phyloP scores from a whole-genome alignment of 73 alveolate genomes.

The Tetrahymena thermophila region DNA sequence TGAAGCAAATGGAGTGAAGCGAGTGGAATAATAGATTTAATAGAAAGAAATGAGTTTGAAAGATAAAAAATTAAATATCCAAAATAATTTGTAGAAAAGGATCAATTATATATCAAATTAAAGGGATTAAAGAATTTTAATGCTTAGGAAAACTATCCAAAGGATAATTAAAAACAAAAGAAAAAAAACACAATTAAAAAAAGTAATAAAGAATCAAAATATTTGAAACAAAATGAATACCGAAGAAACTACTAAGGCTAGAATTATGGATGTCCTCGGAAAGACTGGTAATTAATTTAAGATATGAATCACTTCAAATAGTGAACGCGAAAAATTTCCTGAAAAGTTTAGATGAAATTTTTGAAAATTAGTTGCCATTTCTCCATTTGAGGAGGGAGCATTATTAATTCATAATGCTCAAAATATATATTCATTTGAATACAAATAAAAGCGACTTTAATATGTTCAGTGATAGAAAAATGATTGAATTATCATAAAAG shows the following conservation, averaged over 20 bases:
- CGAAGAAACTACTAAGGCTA: constrained; percentile 17
- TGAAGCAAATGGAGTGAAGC: not conserved
- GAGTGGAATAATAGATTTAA: not conserved
- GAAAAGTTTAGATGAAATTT: not conserved
- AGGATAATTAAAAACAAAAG: not conserved
- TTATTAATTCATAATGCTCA: not conserved
- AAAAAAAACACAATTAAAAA: not conserved
- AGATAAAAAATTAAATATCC: not conserved
- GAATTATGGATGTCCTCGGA: constrained; percentile 29
- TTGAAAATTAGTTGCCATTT: not conserved
- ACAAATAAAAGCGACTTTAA: too few relatives aligned
- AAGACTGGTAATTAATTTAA: constrained; percentile 15
- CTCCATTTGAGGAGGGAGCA: not conserved
- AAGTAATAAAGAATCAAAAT: not conserved
- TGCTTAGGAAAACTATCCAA: constrained; percentile 2
- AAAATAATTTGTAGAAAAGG: not conserved
- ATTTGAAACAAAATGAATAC: not conserved
- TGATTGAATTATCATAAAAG: not conserved
- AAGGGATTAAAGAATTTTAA: not conserved
- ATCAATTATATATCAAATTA: not conserved
- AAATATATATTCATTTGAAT: too few relatives aligned
- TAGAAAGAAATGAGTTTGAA: not conserved
- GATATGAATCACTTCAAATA: not conserved
- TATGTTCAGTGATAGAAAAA: not conserved
- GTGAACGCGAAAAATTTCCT: not conserved